Base-by-base conservation (phyloP, 225 moss, liverwort and hornwort genomes). In the Pseudisothecium myosuroides region DNA sequence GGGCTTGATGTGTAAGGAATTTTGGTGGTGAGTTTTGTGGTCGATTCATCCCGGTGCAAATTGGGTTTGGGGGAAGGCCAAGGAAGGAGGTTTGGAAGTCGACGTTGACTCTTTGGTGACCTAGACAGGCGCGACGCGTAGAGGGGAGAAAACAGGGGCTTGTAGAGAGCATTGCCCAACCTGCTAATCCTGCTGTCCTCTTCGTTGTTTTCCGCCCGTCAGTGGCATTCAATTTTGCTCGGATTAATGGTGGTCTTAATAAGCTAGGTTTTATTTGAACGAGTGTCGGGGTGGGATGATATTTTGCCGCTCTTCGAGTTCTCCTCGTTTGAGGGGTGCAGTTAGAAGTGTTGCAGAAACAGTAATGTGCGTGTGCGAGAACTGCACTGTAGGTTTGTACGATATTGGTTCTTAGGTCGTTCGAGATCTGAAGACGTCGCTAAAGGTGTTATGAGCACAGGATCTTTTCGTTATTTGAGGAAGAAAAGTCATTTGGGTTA, bases 81-180 rank as follows among this genome's bases (percentile, higher is more conserved):
- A 37, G 14, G 73, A 43, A 60, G 68, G n/a, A n/a, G 87, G 69
- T 71, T 83, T 90, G 28, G 58, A 85, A 73, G 74, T 74, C 49
- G 61, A 66, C 76, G 89, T 92, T 88, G 92, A 87, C 89, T 85
- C 55, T 62, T 84, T 27, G 83, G 52, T 43, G 86, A 83, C 72
- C 73, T 79, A 72, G 85, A 78, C 36, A 61, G 81, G 34, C 37
- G 76, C 68, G 34, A 61, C 54, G 75, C 75, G 87, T 83, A 23
- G 49, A 52, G 28, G 84, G 49, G 28, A 68, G 60, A 50, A 75
- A 83, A 88, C 29, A 55, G 34, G 39, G 19, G 47, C 79, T 84
- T 83, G 68, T 49, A 34, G 34, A 64, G 52, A 63, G 61, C 43
- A 49, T 86, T 76, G 43, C 14, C 58, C 27, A 49, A 84, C 47